These are phyloP conservation scores for Pseudogymnoascus sp. DNA, from an alignment of 2,329 filamentous ascomycete genomes.

Conservation along the genomic window DNA sequence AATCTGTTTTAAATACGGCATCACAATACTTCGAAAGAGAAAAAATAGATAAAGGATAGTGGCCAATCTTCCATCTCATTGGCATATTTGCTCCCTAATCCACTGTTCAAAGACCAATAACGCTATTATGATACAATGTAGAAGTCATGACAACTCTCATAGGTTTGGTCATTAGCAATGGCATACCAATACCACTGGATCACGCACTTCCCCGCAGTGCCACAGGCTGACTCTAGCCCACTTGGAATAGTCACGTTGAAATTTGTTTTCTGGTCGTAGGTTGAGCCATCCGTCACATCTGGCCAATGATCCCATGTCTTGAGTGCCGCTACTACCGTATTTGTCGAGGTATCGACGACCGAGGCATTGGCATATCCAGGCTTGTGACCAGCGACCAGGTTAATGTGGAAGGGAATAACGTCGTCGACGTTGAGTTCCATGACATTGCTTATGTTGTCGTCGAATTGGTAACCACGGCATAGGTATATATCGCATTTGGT, in stretches of 20 bases:
- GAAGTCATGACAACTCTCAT: background rate
- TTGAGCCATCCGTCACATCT: conserved; percentile 13
- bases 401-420: conserved; percentile 25
- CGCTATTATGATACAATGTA: conserved; percentile 10
- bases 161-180: background rate
- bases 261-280: background rate
- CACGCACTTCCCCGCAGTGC: conserved; percentile 20
- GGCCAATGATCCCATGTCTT: background rate
- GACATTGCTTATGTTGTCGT: conserved; percentile 35
- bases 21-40: background rate
- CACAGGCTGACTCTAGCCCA: conserved; percentile 13
- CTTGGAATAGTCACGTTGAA: background rate
- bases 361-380: background rate
- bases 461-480: conserved; percentile 39
- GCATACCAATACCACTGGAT: conserved; percentile 8
- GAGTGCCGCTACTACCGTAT: background rate
- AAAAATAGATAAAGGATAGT: background rate
- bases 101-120: background rate
- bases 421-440: conserved; percentile 36
- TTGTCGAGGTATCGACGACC: background rate
- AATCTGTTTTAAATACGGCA: background rate
- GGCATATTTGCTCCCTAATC: background rate
- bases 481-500: conserved; percentile 34
- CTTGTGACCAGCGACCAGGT: conserved; percentile 29
- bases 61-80: background rate